These are phyloP conservation scores for Cyberlindnera saturnus DNA, from an alignment of 805 yeast genomes.

Conservation along the genomic window DNA sequence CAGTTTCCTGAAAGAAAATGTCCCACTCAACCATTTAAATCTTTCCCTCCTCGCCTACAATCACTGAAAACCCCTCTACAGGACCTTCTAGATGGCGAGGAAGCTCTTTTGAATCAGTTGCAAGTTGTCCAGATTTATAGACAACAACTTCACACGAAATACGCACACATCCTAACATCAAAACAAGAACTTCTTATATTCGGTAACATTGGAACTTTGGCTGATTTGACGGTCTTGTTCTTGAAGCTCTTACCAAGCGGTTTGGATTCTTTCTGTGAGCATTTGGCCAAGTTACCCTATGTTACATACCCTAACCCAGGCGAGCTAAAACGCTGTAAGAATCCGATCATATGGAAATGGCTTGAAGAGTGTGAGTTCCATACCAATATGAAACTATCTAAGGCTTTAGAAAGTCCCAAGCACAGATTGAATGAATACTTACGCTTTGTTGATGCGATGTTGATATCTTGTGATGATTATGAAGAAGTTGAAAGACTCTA, in stretches of 20 bases:
- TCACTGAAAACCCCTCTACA: not conserved
- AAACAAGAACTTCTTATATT: not conserved
- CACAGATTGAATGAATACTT: conserved; percentile 24
- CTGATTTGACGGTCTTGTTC: not conserved
- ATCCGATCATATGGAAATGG: conserved; percentile 28
- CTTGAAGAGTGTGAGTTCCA: conserved; percentile 26
- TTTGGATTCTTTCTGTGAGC: not conserved
- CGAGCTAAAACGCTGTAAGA: conserved; percentile 17
- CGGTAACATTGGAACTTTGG: not conserved
- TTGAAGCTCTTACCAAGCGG: not conserved
- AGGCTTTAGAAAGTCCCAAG: conserved; percentile 28
- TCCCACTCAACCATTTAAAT: not conserved
- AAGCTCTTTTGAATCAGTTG: not conserved
- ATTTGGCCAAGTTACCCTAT: not conserved
- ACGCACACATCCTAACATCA: not conserved
- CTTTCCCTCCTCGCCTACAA: not conserved
- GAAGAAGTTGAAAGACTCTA: conserved; percentile 11
- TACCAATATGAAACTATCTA: conserved; percentile 22
- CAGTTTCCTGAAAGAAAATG: not conserved
- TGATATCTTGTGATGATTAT: conserved; percentile 11
- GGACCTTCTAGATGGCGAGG: not conserved
- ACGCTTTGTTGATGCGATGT: conserved; percentile 11
- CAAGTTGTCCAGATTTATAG: not conserved
- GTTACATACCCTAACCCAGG: conserved; percentile 3
- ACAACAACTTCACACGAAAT: not conserved